phyloP scores from a whole-genome alignment of 495 filamentous ascomycete genomes.

The Penicillium desertorum region DNA sequence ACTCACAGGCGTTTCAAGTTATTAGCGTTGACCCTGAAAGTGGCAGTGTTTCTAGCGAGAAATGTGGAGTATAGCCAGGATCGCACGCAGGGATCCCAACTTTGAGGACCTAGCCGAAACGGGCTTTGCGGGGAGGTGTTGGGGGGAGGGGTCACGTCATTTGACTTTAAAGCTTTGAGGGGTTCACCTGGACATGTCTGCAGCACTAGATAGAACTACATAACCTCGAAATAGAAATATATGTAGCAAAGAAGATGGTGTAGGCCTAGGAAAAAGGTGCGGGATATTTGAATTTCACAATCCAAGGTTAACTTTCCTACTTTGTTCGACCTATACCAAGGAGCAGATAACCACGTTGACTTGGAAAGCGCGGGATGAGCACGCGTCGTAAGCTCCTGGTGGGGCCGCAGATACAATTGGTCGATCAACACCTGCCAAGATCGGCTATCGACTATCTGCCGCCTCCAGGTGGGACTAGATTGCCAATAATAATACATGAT shows the following conservation, averaged over 20 bases:
- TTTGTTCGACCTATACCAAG: background rate
- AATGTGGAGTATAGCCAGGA: slow-evolving; percentile 34
- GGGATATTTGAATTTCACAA: slow-evolving; percentile 1
- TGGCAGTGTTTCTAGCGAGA: slow-evolving; percentile 36
- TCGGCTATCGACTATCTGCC: slow-evolving; percentile 53
- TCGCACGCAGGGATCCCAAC: slow-evolving; percentile 38
- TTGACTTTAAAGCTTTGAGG: background rate
- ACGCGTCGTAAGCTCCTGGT: slow-evolving; percentile 42
- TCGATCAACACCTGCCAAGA: slow-evolving; percentile 39
- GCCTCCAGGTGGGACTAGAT: slow-evolving; percentile 27
- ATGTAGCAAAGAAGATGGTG: background rate
- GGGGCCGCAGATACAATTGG: slow-evolving; percentile 32
- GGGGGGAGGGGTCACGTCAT: slow-evolving; percentile 13
- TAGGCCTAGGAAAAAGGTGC: background rate
- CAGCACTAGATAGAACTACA: too few species aligned
- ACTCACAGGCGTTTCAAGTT: slow-evolving; percentile 36
- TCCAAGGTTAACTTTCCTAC: slow-evolving; percentile 6
- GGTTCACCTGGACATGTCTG: background rate
- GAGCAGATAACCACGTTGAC: slow-evolving; percentile 8
- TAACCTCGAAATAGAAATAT: too few species aligned
- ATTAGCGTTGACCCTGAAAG: slow-evolving; percentile 40
- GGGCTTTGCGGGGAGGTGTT: slow-evolving; percentile 33
- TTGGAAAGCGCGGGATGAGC: slow-evolving; percentile 30
- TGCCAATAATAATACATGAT: slow-evolving; percentile 16
- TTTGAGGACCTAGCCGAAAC: slow-evolving; percentile 20